Conservation (phyloP, 495 filamentous ascomycete genomes). For the Xylaria palmicola region DNA sequence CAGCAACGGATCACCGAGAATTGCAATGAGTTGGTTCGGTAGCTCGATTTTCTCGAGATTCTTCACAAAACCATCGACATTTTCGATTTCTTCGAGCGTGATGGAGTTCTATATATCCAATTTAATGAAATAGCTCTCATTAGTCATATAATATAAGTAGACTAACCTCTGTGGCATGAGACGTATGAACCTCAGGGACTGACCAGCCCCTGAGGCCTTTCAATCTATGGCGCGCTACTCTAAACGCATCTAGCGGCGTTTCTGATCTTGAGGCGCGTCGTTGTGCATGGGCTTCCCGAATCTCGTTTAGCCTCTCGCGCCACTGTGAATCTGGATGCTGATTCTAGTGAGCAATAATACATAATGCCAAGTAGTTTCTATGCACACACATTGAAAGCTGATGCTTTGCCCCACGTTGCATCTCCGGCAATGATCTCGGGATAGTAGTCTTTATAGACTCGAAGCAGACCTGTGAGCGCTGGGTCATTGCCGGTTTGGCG, state of each 20-base stretch:
- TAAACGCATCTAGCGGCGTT: conserved; percentile 47
- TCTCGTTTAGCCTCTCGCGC: conserved; percentile 63
- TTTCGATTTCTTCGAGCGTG: conserved; percentile 78
- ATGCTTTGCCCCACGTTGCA: conserved; percentile 50
- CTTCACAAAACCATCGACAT: conserved; percentile 66
- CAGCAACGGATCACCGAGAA: conserved; percentile 70
- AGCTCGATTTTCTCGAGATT: conserved; percentile 78
- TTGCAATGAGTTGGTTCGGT: conserved; percentile 77
- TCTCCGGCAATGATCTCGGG: conserved; percentile 83
- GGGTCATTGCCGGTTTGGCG: conserved; percentile 68
- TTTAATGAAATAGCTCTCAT: neutral
- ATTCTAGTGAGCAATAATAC: neutral
- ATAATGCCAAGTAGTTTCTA: neutral
- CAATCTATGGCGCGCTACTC: conserved; percentile 49
- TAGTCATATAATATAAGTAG: neutral
- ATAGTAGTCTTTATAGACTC: conserved; percentile 85
- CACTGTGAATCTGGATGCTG: conserved; percentile 78
- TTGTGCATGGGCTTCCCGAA: conserved; percentile 61
- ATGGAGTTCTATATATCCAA: conserved; percentile 62
- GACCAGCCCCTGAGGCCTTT: conserved; percentile 39
- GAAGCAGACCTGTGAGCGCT: conserved; percentile 71
- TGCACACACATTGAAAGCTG: conserved; percentile 55
- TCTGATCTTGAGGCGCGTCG: conserved; percentile 35
- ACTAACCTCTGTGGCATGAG: conserved; percentile 63
- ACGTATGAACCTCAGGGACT: conserved; percentile 73